phyloP scores from a whole-genome alignment of 495 filamentous ascomycete genomes.

The Cercophora scortea region DNA sequence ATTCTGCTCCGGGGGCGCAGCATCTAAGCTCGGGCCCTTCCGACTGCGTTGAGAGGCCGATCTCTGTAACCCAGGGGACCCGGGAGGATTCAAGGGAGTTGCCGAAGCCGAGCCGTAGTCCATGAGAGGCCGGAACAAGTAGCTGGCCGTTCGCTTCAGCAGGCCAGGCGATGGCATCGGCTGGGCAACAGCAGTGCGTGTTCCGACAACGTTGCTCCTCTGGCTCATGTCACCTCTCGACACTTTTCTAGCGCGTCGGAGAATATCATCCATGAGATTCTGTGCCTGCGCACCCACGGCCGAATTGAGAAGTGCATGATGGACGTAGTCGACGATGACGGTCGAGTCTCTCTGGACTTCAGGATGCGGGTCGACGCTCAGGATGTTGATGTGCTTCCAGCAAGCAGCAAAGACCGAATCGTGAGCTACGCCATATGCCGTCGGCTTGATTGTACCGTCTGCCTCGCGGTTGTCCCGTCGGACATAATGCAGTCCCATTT shows the following conservation, averaged over 20 bases:
- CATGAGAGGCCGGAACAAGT: slow-evolving; percentile 49
- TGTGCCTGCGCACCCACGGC: slow-evolving; percentile 63
- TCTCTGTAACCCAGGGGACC: slow-evolving; percentile 36
- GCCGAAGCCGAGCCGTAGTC: slow-evolving; percentile 23
- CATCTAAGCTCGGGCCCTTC: slow-evolving; percentile 56
- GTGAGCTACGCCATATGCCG: slow-evolving; percentile 55
- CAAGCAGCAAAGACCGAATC: slow-evolving; percentile 86
- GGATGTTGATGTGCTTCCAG: slow-evolving; percentile 85
- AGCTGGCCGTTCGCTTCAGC: slow-evolving; percentile 46
- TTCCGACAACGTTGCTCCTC: slow-evolving; percentile 32
- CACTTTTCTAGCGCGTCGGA: slow-evolving; percentile 42
- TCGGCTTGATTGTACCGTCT: slow-evolving; percentile 41
- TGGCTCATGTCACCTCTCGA: slow-evolving; percentile 41
- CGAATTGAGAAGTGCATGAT: slow-evolving; percentile 68
- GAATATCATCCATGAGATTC: slow-evolving; percentile 67
- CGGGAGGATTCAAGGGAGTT: slow-evolving; percentile 16
- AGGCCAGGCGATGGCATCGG: slow-evolving; percentile 38
- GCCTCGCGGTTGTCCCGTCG: slow-evolving; percentile 38
- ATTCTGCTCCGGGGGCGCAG: slow-evolving; percentile 64
- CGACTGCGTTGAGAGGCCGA: slow-evolving; percentile 26
- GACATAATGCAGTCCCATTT: slow-evolving; percentile 48
- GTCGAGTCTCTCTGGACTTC: slow-evolving; percentile 81
- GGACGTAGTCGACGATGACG: slow-evolving; percentile 75
- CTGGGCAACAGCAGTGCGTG: slow-evolving; percentile 28
- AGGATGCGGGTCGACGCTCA: slow-evolving; percentile 91